Evolutionary conservation across 768 basidiomycete genomes (phyloP).

Genomic region (Podaxis sp.): DNA sequence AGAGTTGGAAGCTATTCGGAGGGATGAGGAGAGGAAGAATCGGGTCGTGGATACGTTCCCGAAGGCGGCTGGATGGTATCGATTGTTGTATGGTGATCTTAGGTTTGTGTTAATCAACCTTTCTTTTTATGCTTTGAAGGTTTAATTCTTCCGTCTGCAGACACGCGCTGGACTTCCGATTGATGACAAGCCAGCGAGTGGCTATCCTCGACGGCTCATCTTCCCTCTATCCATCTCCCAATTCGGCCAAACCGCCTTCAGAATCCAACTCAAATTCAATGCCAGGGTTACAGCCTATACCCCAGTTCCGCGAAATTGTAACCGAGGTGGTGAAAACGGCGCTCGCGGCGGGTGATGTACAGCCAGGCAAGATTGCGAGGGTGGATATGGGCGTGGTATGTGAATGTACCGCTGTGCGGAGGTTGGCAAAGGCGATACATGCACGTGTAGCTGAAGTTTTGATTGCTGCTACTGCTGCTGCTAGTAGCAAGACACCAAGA

Average conservation of each 20-base stretch:
- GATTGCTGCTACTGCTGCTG: not conserved
- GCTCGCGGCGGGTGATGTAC: slow-evolving; percentile 28
- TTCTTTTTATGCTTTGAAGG: not conserved
- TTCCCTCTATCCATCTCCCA: slow-evolving; percentile 43
- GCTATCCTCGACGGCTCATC: slow-evolving; percentile 75
- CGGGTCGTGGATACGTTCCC: slow-evolving; percentile 63
- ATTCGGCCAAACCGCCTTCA: slow-evolving; percentile 19
- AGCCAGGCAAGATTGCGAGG: slow-evolving; percentile 45
- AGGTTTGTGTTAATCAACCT: slow-evolving; percentile 39
- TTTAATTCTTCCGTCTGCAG: slow-evolving; percentile 32
- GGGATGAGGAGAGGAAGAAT: slow-evolving; percentile 31
- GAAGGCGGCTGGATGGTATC: slow-evolving; percentile 82
- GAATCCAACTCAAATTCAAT: not conserved
- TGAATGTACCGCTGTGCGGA: slow-evolving; percentile 43
- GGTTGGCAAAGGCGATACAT: slow-evolving; percentile 52
- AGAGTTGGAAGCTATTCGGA: slow-evolving; percentile 60
- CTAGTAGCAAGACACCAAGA: not conserved
- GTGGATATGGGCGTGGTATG: slow-evolving; percentile 69
- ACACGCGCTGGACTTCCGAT: slow-evolving; percentile 78
- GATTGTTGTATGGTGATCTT: slow-evolving; percentile 68
- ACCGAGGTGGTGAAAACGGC: slow-evolving; percentile 47
- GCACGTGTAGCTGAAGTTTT: slow-evolving; percentile 35
- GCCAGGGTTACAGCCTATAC: slow-evolving; percentile 59
- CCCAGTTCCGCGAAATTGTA: slow-evolving; percentile 53
- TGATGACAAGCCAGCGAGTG: slow-evolving; percentile 65